These are phyloP conservation scores for Sphagnum contortum DNA, from an alignment of 225 moss, liverwort and hornwort genomes.

Conservation along the genomic window DNA sequence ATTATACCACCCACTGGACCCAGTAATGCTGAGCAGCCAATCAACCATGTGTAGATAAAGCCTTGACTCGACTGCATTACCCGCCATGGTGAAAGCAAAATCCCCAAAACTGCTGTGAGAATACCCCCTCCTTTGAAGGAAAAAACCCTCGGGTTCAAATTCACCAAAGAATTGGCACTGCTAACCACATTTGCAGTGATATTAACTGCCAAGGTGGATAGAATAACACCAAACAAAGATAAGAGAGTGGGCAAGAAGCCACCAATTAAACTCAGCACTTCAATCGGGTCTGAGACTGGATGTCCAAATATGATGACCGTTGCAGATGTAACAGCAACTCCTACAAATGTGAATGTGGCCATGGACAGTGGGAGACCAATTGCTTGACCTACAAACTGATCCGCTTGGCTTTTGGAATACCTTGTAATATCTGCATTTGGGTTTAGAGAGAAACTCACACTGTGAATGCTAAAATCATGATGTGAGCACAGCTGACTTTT, in stretches of 20 bases:
- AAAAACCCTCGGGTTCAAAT: slow-evolving; percentile 44
- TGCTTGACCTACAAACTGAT: slow-evolving; percentile 80
- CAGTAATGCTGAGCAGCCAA: slow-evolving; percentile 84
- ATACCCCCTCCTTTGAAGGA: slow-evolving; percentile 60
- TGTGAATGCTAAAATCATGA: not conserved
- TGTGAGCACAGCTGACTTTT: not conserved
- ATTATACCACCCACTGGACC: slow-evolving; percentile 89
- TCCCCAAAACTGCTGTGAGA: slow-evolving; percentile 50
- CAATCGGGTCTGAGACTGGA: slow-evolving; percentile 73
- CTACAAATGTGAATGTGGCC: slow-evolving; percentile 88
- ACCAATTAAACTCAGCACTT: slow-evolving; percentile 61
- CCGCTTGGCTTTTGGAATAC: slow-evolving; percentile 67
- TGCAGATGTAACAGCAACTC: slow-evolving; percentile 84
- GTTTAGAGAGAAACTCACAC: not conserved
- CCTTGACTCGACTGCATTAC: slow-evolving; percentile 73
- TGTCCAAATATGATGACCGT: slow-evolving; percentile 74
- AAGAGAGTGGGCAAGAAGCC: slow-evolving; percentile 66
- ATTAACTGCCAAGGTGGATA: slow-evolving; percentile 81
- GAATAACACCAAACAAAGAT: slow-evolving; percentile 61
- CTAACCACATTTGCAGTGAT: slow-evolving; percentile 93
- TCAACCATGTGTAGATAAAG: slow-evolving; percentile 88
- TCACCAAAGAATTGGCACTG: slow-evolving; percentile 80
- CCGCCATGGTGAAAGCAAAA: slow-evolving; percentile 83
- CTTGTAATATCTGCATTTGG: slow-evolving; percentile 69
- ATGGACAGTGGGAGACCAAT: slow-evolving; percentile 79